These are phyloP conservation scores for Pythium phragmitis DNA, from an alignment of 352 stramenopile genomes.

Conservation along the genomic window DNA sequence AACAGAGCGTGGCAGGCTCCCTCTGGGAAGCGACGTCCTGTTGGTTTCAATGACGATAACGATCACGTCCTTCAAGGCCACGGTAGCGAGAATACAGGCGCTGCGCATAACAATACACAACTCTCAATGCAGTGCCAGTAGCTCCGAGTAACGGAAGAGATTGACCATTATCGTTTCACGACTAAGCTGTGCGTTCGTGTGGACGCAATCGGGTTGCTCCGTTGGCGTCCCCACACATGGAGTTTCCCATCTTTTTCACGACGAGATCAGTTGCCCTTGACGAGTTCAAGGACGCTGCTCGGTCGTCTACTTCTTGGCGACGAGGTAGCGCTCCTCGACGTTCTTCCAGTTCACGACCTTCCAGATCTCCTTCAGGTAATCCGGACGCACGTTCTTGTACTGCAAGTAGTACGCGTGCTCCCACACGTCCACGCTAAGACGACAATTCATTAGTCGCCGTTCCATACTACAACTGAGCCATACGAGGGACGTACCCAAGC, in stretches of 20 bases:
- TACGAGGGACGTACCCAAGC: constrained; percentile 54
- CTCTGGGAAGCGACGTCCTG: no score
- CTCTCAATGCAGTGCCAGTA: no score
- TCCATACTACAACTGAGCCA: background rate
- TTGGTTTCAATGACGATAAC: no score
- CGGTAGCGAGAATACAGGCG: no score
- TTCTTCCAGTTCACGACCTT: constrained; percentile 96
- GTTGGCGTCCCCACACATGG: no score
- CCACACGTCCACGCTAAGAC: constrained; percentile 96
- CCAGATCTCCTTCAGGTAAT: constrained; percentile 95
- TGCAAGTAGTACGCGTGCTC: constrained; percentile 96
- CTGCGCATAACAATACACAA: no score
- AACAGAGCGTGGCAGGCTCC: no score
- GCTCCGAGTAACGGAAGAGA: no score
- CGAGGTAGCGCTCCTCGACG: constrained; percentile 74
- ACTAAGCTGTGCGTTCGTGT: no score
- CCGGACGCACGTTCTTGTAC: constrained; percentile 95
- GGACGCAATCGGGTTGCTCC: no score
- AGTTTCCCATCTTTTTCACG: background rate
- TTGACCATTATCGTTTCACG: no score
- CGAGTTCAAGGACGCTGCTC: background rate
- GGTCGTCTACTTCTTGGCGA: constrained; percentile 56
- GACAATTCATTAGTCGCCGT: background rate
- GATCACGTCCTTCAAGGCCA: no score
- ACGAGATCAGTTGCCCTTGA: background rate